Evolutionary conservation across 73 alveolate species (phyloP).

Genomic region (Paramecium bursaria): DNA sequence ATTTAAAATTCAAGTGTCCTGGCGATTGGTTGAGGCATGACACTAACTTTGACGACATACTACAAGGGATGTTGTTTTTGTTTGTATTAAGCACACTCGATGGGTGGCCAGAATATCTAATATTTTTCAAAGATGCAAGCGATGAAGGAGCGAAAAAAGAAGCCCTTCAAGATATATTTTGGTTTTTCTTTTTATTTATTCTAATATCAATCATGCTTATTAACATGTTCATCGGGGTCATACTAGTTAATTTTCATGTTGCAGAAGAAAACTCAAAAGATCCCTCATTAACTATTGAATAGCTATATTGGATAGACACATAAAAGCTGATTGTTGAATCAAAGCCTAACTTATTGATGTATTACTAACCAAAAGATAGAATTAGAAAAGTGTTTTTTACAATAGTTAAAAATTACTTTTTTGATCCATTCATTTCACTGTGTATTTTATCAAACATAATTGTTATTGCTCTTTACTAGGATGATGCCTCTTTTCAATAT

Average conservation of each 20-base stretch:
- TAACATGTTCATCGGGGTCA: slow-evolving; percentile 94
- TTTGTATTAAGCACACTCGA: slow-evolving; percentile 7
- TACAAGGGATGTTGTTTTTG: neutral
- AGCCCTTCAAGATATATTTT: slow-evolving; percentile 78
- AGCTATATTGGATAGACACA: slow-evolving; percentile 78
- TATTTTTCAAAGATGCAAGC: neutral
- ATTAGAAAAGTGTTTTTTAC: slow-evolving; percentile 72
- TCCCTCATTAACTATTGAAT: slow-evolving; percentile 66
- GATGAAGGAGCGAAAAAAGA: too few relatives aligned
- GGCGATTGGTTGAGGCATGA: neutral
- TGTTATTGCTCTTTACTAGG: slow-evolving; percentile 89
- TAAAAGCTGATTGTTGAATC: slow-evolving; percentile 73
- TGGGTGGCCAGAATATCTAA: slow-evolving; percentile 44
- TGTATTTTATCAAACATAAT: slow-evolving; percentile 90
- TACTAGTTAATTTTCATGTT: slow-evolving; percentile 91
- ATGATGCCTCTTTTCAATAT: slow-evolving; percentile 73
- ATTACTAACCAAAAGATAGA: slow-evolving; percentile 61
- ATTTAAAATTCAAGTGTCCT: neutral
- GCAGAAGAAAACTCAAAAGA: slow-evolving; percentile 77
- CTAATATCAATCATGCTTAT: slow-evolving; percentile 91
- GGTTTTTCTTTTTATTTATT: slow-evolving; percentile 84
- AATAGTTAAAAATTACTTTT: slow-evolving; percentile 68
- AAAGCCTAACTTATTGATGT: slow-evolving; percentile 77
- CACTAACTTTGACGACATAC: slow-evolving; percentile 21
- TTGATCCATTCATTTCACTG: slow-evolving; percentile 88